Percentiles rank a stretch among this genome's conserved stretches.
Conservation (phyloP, 176 grass and related monocot genomes). For the Juncus effusus region DNA sequence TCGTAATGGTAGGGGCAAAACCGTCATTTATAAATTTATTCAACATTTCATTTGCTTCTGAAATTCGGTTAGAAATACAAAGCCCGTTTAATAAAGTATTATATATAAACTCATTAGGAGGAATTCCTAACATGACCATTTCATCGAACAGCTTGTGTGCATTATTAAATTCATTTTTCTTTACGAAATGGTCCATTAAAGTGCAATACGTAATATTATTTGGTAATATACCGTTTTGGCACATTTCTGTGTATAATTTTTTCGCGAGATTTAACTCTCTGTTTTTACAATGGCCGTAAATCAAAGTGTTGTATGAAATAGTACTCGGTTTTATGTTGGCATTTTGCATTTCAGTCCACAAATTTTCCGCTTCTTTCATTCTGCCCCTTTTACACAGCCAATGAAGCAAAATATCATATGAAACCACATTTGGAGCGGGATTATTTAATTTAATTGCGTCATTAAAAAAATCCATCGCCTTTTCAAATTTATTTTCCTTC, state of each 20-base stretch:
- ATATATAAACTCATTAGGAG: conserved; percentile 59
- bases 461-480: conserved; percentile 49
- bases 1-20: conserved; percentile 64
- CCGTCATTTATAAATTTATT: conserved; percentile 57
- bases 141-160: conserved; percentile 45
- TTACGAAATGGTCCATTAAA: conserved; percentile 58
- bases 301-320: conserved; percentile 47
- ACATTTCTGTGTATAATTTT: conserved; percentile 60
- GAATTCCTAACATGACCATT: conserved; percentile 54
- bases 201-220: conserved; percentile 66
- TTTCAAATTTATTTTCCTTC: conserved; percentile 47
- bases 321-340: conserved; percentile 40
- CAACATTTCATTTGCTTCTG: conserved; percentile 62
- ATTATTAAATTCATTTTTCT: conserved; percentile 47
- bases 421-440: conserved; percentile 39
- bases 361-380: conserved; percentile 42
- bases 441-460: conserved; percentile 30
- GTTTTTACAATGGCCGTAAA: conserved; percentile 56
- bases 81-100: conserved; percentile 78
- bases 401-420: conserved; percentile 53
- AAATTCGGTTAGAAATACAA: conserved; percentile 32
- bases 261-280: conserved; percentile 59
- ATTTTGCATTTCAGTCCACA: conserved; percentile 64
- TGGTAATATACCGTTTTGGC: conserved; percentile 42
- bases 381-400: conserved; percentile 52